These are phyloP conservation scores for Pholiota conissans DNA, from an alignment of 768 basidiomycete species.

Conservation along the genomic window DNA sequence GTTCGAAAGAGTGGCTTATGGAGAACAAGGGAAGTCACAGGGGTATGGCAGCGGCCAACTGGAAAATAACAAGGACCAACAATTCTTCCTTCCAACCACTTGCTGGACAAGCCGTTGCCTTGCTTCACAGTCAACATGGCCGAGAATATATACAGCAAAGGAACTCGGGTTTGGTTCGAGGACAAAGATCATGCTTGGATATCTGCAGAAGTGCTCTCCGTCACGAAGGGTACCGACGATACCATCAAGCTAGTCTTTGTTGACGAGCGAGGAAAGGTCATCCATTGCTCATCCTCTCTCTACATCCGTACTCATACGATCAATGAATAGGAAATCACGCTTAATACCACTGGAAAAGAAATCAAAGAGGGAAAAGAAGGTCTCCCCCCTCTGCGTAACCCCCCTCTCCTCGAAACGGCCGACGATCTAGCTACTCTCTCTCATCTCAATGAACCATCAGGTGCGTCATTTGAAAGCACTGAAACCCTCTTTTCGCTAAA, in stretches of 20 bases:
- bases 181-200: conserved; percentile 96
- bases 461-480: conserved; percentile 40
- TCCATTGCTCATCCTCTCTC: conserved; percentile 9
- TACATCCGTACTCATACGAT: conserved; percentile 9
- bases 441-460: conserved; percentile 96
- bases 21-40: conserved; percentile 3
- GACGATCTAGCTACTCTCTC: conserved; percentile 98
- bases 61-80: conserved; percentile 26
- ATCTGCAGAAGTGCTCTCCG: conserved; percentile 77
- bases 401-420: conserved; percentile 92
- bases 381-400: conserved; percentile 93
- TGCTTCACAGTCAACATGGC: conserved; percentile 53
- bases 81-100: conserved; percentile 24
- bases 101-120: conserved; percentile 30
- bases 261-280: conserved; percentile 92
- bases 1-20: not conserved
- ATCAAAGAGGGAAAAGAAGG: conserved; percentile 79
- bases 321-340: conserved; percentile 62
- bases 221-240: conserved; percentile 66
- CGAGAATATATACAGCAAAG: conserved; percentile 90
- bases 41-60: conserved; percentile 6
- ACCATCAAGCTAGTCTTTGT: conserved; percentile 80
- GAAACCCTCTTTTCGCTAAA: not conserved
- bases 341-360: conserved; percentile 78
- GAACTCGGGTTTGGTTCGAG: conserved; percentile 89